Evolutionary conservation across 192 early-diverging fungal species (phyloP), one percentile per base, ranked within the genome.

Genomic region (Coemansia sp.): DNA sequence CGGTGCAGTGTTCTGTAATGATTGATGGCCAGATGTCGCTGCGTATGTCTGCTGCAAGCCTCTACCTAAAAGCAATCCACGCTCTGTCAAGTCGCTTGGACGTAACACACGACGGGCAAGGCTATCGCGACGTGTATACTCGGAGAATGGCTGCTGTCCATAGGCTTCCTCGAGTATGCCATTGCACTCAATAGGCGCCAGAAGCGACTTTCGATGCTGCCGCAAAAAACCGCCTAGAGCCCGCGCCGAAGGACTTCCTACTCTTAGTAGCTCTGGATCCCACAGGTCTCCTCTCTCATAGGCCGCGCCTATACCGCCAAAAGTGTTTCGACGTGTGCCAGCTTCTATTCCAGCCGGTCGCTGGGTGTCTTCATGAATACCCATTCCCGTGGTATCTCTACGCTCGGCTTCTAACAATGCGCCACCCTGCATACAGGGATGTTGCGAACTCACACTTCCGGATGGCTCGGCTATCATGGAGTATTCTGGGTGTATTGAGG

Each of bases 151-250:
- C 14, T 46, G 39, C 17, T 61, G 59, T 42, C 24, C 39, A 11
- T 46, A 54, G 23, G 19, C 59, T 30, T 80, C 71, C 19, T 57
- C 66, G 23, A 74, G 32, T 19, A 81, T 74, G 17, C 80, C 77
- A 25, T 54, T 66, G 32, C 71, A 84, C 46, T 84, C 82, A 19
- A 75, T 74, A 20, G 77, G 74, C 3, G 75, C 67, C 42, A 84
- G 69, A 46, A 84, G n/a, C 19, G 82, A 84, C 57, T 72, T 80
- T 23, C 77, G 70, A 32, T 82, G 80, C 17, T 74, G 67, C 23
- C 64, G 61, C 56, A 82, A 20, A 57, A 82, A 68, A 20, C 55
- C 75, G n/a, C 68, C 60, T n/a, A 76, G 59, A 0, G 68, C 74
- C n/a, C 62, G 64, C 27, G 70, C 60, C 4, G 77, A 71, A 19